A percentile compares a stretch with the other conserved stretches of the same genome.
Conservation (phyloP, 1,284 basidiomycete species). For the Austroboletus rostrupii region DNA sequence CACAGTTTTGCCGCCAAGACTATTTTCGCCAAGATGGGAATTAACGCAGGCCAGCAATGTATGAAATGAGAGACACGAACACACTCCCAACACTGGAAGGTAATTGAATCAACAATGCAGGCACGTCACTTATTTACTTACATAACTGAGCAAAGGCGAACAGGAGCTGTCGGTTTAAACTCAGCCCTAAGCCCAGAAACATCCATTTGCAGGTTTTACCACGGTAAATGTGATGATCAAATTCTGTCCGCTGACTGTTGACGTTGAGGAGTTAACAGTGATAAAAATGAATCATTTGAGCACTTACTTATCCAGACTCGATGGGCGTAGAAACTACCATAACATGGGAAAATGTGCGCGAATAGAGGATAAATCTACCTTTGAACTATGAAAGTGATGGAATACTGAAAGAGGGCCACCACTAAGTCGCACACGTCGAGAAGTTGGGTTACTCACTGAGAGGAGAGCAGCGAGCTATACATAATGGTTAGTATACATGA, state of each 20-base stretch:
- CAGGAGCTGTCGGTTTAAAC: conserved; percentile 6
- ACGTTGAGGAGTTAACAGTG: background rate
- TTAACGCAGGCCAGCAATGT: background rate
- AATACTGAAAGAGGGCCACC: conserved; percentile 12
- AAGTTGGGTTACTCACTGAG: conserved; percentile 6
- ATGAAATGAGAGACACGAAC: conserved; percentile 11
- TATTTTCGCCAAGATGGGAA: background rate
- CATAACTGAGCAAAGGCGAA: conserved; percentile 10
- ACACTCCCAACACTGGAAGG: conserved; percentile 13
- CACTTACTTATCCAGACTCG: conserved; percentile 28
- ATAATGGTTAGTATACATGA: background rate
- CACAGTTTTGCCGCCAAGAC: conserved; percentile 5
- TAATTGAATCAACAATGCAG: background rate
- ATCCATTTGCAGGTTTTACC: conserved; percentile 9
- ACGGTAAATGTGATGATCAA: conserved; percentile 12
- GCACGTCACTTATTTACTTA: conserved; percentile 4
- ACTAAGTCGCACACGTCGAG: background rate
- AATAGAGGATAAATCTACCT: conserved; percentile 3
- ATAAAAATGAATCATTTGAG: background rate
- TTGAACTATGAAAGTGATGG: conserved; percentile 17
- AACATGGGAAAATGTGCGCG: background rate
- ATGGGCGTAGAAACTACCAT: conserved; percentile 22
- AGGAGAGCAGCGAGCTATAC: conserved; percentile 1
- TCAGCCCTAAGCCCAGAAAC: background rate
- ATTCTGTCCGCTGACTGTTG: conserved; percentile 22